Base-by-base conservation (phyloP, 345 rosid species). In the Viola odorata region DNA sequence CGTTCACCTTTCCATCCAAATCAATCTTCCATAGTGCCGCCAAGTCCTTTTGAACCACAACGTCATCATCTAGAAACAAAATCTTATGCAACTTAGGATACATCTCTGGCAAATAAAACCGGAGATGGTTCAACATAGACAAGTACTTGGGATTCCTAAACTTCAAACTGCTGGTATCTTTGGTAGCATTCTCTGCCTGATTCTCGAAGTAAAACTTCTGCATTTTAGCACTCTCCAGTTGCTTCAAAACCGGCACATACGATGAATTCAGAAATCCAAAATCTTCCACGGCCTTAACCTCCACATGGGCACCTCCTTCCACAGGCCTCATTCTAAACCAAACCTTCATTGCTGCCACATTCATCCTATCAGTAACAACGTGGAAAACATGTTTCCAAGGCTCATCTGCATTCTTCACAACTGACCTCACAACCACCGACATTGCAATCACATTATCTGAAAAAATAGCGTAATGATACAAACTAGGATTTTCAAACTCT, bases 311-410 rank as follows among this genome's bases (percentile, higher is more conserved):
- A 3, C 75, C 75, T 41, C 95, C 96, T 39, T 86, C 84, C 56
- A 84, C 83, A 42, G 95, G 90, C 75, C 87, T 83, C 98, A 91
- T 91, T 81, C 73, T 73, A 69, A 89, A 91, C 98, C 98, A 91
- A 5, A 86, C 98, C 81, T 89, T 89, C 96, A 89, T 85, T 0
- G 96, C 96, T 47, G 95, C 96, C 17, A 89, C 69, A 76, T 82
- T 84, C 96, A 84, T 89, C 55, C 85, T 73, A 71, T 91, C 85
- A 0, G 95, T 86, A 47, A 91, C 95, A 36, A 91, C 80, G 68
- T 91, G 98, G 47, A 91, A 91, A 14, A 91, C 98, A 71, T 85
- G 94, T 71, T 77, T 88, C 83, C 79, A 80, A 0, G 94, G 88
- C 65, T 91, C 95, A 55, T 84, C 78, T 0, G 98, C 85, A 10